Evolutionary conservation across 2,329 filamentous ascomycete genomes (phyloP).

Genomic region (Clonostachys byssicola): DNA sequence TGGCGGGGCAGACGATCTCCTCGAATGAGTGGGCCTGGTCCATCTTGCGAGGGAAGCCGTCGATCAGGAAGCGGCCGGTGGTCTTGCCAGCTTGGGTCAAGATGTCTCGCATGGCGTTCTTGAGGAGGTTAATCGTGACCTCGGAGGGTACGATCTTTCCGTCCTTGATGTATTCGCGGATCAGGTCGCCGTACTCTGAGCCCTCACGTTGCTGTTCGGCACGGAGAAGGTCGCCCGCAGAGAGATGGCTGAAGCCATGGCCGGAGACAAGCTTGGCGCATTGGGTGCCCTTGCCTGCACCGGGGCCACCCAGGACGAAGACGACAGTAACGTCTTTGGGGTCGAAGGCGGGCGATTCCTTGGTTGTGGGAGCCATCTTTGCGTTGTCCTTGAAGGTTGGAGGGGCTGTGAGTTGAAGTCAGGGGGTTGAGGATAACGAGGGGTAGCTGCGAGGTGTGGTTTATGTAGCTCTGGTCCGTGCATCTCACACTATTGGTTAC

Average conservation of each 20-base stretch:
- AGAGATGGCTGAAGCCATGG: slow-evolving; percentile 90
- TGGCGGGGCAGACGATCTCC: slow-evolving; percentile 76
- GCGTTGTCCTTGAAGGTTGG: slow-evolving; percentile 25
- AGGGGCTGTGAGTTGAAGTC: background rate
- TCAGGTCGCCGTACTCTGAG: slow-evolving; percentile 87
- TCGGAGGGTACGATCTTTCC: slow-evolving; percentile 98
- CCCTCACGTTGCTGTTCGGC: slow-evolving; percentile 87
- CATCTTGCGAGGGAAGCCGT: slow-evolving; percentile 92
- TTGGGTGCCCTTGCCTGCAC: slow-evolving; percentile 95
- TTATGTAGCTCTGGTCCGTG: too few species aligned
- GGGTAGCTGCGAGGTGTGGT: background rate
- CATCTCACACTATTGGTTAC: too few species aligned
- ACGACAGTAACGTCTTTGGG: slow-evolving; percentile 79
- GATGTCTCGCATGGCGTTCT: slow-evolving; percentile 74
- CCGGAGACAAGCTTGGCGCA: slow-evolving; percentile 82
- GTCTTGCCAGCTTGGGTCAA: slow-evolving; percentile 18
- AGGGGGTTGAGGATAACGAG: background rate
- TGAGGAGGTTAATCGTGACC: slow-evolving; percentile 87
- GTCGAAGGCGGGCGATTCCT: slow-evolving; percentile 66
- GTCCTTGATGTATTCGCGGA: slow-evolving; percentile 89
- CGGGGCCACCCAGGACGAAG: slow-evolving; percentile 94
- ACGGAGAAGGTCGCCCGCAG: slow-evolving; percentile 87
- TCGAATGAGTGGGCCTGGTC: slow-evolving; percentile 96
- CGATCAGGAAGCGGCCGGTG: slow-evolving; percentile 69
- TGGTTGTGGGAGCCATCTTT: slow-evolving; percentile 43